Percentiles rank a stretch among this genome's conserved stretches.
These are phyloP conservation scores for Calocera viscosa DNA, from an alignment of 768 basidiomycete species.

Conservation along the genomic window DNA sequence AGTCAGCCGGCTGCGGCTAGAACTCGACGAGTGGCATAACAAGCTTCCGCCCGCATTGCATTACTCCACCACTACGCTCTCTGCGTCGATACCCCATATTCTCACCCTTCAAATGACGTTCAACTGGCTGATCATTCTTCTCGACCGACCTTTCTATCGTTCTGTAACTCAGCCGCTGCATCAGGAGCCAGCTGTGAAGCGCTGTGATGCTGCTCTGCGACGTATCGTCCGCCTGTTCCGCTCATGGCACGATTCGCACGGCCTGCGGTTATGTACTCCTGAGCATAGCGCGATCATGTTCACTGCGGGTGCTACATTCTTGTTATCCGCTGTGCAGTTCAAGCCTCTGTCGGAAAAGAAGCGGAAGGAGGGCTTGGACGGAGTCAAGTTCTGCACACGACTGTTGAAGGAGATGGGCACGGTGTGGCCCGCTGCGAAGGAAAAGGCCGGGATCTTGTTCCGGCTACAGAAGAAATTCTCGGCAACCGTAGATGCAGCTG, in stretches of 20 bases:
- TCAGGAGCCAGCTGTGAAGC: slow-evolving; percentile 1
- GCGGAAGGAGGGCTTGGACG: slow-evolving; percentile 7
- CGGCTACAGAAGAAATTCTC: slow-evolving; percentile 5
- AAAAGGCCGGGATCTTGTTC: slow-evolving; percentile 1
- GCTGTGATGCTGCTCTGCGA: background rate
- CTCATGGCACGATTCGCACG: slow-evolving; percentile 3
- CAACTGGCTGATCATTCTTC: slow-evolving; percentile 1
- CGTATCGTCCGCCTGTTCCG: slow-evolving; percentile 1
- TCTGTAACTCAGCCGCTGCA: background rate
- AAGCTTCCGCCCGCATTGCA: background rate
- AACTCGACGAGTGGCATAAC: slow-evolving; percentile 4
- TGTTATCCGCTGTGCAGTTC: slow-evolving; percentile 2
- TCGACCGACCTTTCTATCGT: slow-evolving; percentile 5
- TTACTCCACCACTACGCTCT: background rate
- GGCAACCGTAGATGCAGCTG: background rate
- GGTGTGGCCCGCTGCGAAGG: slow-evolving; percentile 1
- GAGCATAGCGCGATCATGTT: slow-evolving; percentile 1
- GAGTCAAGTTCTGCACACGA: background rate
- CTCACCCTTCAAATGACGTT: slow-evolving; percentile 6
- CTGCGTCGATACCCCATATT: background rate
- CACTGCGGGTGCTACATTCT: background rate
- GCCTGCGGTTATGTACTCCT: background rate
- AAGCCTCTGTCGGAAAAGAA: slow-evolving; percentile 2
- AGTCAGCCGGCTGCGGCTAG: background rate
- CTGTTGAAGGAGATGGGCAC: slow-evolving; percentile 7